Base-by-base conservation (phyloP, 495 filamentous ascomycete genomes). In the Chlorociboria aeruginascens region DNA sequence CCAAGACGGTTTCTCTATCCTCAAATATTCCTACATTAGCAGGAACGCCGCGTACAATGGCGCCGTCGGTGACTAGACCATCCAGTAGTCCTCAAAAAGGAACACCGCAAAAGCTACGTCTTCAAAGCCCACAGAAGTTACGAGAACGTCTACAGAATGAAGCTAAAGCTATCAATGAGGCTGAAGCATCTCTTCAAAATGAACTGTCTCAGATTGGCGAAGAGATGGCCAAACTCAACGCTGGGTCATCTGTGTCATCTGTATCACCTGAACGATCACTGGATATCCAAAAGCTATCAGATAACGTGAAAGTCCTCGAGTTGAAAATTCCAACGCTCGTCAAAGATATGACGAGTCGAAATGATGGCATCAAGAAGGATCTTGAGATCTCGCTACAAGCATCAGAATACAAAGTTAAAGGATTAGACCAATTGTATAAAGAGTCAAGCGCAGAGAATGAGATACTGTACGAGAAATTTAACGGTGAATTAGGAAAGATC, bases 361-460 rank as follows among this genome's bases (percentile, higher is more conserved):
- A 83, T 12, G 69, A 76, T 6, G 64, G 69, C 1, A 65, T 93
- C 11, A 76, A 81, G 44, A 70, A 65, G 48, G 85, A 90, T 48
- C 52, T 89, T 40, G 81, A 86, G 41, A 76, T 70, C 8, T 79
- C 76, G 0, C 70, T 94, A 6, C 68, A 77, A 32, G 76, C 83
- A 3, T 78, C 73, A 47, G 87, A 95, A 59, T 73, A 70, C 40
- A 90, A 92, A 46, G 82, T 81, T 37, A 83, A 79, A 56, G 83
- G 86, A 35, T 76, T 96, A 32, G 89, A 96, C 60, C 85, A 92
- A 62, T 65, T 95, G 32, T 92, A 93, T 65, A 85, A 87, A 49
- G 84, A 95, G 56, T 77, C 81, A 13, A 90, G 80, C 58, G 86
- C 86, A 0, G 92, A 97, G 69, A 98, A 96, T 53, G 90, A 96